phyloP scores from a whole-genome alignment of 441 rosid genomes.

The Euphorbia schlechtendalii region DNA sequence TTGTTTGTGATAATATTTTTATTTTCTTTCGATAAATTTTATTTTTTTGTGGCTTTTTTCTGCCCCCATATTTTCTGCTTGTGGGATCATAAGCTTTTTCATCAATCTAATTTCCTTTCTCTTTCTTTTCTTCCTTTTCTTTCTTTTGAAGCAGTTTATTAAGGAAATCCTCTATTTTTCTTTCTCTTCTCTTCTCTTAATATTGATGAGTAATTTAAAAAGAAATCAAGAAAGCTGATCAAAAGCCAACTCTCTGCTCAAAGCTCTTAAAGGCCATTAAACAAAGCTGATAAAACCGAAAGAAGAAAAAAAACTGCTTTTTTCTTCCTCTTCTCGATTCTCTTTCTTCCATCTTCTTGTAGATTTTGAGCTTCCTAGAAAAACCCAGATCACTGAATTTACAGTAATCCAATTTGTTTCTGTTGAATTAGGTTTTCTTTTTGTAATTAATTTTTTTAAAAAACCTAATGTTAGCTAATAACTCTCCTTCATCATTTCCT shows the following conservation, averaged over 20 bases:
- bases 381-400: background rate
- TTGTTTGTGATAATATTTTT: constrained; percentile 30
- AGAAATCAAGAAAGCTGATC: constrained; percentile 17
- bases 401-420: too few species aligned
- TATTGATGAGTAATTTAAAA: constrained; percentile 23
- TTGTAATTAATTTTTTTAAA: background rate
- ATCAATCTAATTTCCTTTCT: constrained; percentile 27
- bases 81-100: constrained; percentile 38
- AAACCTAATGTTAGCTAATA: constrained; percentile 35
- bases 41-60: constrained; percentile 10
- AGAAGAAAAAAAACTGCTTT: constrained; percentile 11
- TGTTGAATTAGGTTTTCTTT: background rate
- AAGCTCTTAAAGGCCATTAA: background rate
- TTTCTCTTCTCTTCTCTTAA: too few species aligned
- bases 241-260: background rate
- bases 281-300: constrained; percentile 28
- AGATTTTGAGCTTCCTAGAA: too few species aligned
- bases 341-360: too few species aligned
- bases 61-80: constrained; percentile 32
- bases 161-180: constrained; percentile 13
- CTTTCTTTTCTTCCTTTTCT: constrained; percentile 5
- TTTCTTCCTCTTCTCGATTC: background rate
- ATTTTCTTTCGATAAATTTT: constrained; percentile 7
- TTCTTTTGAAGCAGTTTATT: constrained; percentile 29
- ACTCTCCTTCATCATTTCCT: background rate